Base-by-base conservation (phyloP, 2,329 filamentous ascomycete genomes). In the Phyllosticta capitalensis region DNA sequence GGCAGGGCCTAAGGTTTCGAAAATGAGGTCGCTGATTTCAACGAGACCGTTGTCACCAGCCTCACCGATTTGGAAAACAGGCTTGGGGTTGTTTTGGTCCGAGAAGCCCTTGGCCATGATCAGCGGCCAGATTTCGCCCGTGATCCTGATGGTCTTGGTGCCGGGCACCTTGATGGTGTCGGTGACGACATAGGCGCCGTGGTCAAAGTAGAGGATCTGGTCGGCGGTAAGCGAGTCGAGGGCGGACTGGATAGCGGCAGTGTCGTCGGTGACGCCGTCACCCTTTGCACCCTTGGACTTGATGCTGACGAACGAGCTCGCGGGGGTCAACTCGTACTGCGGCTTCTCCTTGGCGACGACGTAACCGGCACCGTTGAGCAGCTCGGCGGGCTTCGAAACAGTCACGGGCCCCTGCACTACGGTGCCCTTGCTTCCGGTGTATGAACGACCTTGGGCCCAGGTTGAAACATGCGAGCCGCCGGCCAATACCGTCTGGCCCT, bases 91-190 rank as follows among this genome's bases (percentile, higher is more conserved):
- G 64, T 78, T 75, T 72, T 86, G 79, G 71, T 96, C 85, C 63
- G 80, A 76, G 78, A 96, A 97, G 57, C 92, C 92, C 55, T 85
- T 83, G 24, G 90, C 92, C 81, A 96, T 87, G 72, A 97, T 87
- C 63, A 95, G 76, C 2, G 92, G 87, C 89, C 90, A 96, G 70
- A 95, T 85, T 75, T 96, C 91, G 67, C 92, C 92, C 7, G 89
- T 89, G 69, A 97, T 92, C 75, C 86, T 88, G 76, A 92, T 85
- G 68, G 90, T 83, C 78, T 87, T 88, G 61, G 72, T 73, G 45
- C 71, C 70, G 7, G 83, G 83, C 1, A 86, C 76, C 58, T 77
- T 78, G 68, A 87, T 73, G 5, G 84, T 86, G 62, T 81, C 75
- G 22, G 78, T 82, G 69, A 87, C 76, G 33, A 84, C 68, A 69